phyloP scores from a whole-genome alignment of 306 rosid species.

The Hippophae rhamnoides region DNA sequence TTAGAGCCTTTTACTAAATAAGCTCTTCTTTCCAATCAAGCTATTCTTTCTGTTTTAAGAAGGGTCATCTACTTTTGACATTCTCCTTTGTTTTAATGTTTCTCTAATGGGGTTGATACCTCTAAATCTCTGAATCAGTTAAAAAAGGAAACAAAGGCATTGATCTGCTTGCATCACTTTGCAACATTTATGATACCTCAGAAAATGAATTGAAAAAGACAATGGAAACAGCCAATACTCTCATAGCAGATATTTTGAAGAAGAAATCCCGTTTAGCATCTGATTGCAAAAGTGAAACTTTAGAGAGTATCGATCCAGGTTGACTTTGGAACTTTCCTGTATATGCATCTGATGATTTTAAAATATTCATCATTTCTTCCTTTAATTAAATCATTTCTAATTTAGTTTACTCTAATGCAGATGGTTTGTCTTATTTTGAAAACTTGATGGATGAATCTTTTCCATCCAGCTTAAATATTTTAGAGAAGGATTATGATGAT shows the following conservation, averaged over 20 bases:
- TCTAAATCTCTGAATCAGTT: conserved; percentile 33
- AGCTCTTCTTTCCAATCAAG: no score
- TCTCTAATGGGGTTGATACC: conserved; percentile 21
- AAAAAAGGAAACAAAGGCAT: conserved; percentile 63
- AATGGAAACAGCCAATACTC: conserved; percentile 69
- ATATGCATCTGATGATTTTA: conserved; percentile 2
- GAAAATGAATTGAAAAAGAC: conserved; percentile 78
- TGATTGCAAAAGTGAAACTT: conserved; percentile 57
- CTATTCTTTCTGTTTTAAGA: neutral
- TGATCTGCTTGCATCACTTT: conserved; percentile 83
- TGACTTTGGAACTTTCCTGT: conserved; percentile 7
- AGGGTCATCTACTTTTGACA: neutral
- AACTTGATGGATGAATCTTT: conserved; percentile 70
- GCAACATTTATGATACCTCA: conserved; percentile 62
- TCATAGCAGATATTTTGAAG: conserved; percentile 70
- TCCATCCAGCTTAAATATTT: conserved; percentile 43
- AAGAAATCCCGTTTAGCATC: conserved; percentile 61
- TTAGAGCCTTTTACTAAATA: no score
- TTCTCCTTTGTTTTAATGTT: neutral
- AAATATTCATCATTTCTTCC: neutral
- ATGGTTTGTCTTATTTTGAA: conserved; percentile 75
- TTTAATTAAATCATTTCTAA: conserved; percentile 10
- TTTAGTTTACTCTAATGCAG: conserved; percentile 29
- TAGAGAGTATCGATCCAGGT: conserved; percentile 75
- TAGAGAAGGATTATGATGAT: conserved; percentile 70